These are phyloP conservation scores for Senecio squalidus DNA, from an alignment of 140 eudicot genomes.

Conservation along the genomic window DNA sequence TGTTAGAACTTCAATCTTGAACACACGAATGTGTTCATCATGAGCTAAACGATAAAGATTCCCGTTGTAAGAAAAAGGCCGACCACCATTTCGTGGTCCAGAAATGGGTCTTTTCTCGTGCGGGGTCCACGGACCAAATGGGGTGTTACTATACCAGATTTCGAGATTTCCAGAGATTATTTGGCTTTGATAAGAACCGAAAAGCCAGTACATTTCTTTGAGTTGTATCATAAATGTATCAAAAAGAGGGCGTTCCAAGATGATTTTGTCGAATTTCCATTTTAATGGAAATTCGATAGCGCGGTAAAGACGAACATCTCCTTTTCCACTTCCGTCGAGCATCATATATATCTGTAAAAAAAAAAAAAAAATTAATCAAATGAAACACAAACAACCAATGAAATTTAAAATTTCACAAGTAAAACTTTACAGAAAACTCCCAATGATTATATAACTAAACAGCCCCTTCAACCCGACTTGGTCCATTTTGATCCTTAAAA, in stretches of 20 bases:
- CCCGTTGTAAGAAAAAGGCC: conserved; percentile 67
- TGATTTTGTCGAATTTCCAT: conserved; percentile 71
- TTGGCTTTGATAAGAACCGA: conserved; percentile 63
- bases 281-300: conserved; percentile 68
- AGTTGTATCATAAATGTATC: conserved; percentile 56
- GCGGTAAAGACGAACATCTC: conserved; percentile 74
- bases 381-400: too few species aligned
- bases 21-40: conserved; percentile 39
- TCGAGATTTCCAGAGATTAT: conserved; percentile 50
- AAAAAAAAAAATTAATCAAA: too few species aligned
- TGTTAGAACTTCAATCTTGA: conserved; percentile 50
- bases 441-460: too few species aligned
- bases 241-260: conserved; percentile 60
- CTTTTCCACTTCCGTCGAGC: conserved; percentile 72
- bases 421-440: too few species aligned
- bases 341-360: conserved; percentile 65
- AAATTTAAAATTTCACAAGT: too few species aligned
- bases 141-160: conserved; percentile 76
- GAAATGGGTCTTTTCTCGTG: conserved; percentile 62
- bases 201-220: conserved; percentile 57
- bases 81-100: conserved; percentile 77
- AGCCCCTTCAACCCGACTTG: too few species aligned
- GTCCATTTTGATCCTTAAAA: too few species aligned
- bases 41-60: conserved; percentile 77
- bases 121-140: conserved; percentile 82